A percentile compares a stretch with the other conserved stretches of the same genome.
phyloP scores from a whole-genome alignment of 148 eudicot species.

The Silene uniflora region DNA sequence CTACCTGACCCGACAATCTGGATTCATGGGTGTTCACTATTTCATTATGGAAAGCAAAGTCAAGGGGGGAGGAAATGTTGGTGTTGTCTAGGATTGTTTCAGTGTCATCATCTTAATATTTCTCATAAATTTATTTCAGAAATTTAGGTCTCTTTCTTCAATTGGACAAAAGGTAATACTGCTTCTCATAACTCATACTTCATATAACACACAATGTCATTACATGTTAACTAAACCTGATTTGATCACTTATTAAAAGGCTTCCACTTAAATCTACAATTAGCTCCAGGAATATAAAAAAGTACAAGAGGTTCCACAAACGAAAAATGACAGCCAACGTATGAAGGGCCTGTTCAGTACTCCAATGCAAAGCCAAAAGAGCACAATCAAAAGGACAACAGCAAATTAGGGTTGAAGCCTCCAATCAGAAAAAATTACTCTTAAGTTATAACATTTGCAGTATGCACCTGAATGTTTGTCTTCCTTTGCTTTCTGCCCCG shows the following conservation, averaged over 20 bases:
- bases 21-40: too few species aligned
- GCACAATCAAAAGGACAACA: not conserved
- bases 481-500: conserved; percentile 79
- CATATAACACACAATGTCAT: too few species aligned
- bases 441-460: not conserved
- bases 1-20: too few species aligned
- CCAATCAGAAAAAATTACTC: not conserved
- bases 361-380: not conserved
- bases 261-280: too few species aligned
- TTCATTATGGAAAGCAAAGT: not conserved
- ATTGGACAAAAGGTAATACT: too few species aligned
- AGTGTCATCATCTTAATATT: not conserved
- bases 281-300: too few species aligned
- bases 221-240: too few species aligned
- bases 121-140: not conserved
- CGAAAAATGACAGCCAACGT: not conserved
- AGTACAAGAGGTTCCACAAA: not conserved
- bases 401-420: not conserved
- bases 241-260: too few species aligned
- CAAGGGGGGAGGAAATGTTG: not conserved
- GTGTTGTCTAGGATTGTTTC: not conserved
- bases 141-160: too few species aligned
- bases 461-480: conserved; percentile 44
- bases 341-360: not conserved
- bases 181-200: too few species aligned